Evolutionary conservation across 2,329 filamentous ascomycete species (phyloP).

Genomic region (Fusarium marasasianum): DNA sequence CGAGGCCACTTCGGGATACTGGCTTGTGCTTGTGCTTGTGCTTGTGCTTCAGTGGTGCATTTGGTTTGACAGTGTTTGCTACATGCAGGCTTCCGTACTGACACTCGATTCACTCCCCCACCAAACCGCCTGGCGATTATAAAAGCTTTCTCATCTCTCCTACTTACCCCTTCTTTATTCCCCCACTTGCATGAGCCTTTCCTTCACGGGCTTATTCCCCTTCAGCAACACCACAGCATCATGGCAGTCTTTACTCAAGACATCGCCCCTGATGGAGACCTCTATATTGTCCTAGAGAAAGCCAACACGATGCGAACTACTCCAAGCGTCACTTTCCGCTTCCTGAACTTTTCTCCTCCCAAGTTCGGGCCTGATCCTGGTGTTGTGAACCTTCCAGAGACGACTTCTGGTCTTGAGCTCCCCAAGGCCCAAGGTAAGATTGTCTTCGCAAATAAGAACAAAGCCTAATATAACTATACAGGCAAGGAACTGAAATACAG

Average conservation of each 20-base stretch:
- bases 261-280: background rate
- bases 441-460: too few species aligned
- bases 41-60: background rate
- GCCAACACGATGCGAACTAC: fast-evolving
- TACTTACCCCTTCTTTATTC: too few species aligned
- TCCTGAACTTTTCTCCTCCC: background rate
- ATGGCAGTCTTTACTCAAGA: background rate
- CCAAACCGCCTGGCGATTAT: too few species aligned
- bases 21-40: background rate
- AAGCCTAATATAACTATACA: background rate
- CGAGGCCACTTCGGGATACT: background rate
- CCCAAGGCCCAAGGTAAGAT: background rate
- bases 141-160: too few species aligned
- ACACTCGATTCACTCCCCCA: too few species aligned
- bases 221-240: background rate
- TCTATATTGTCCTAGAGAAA: background rate
- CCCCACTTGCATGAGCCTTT: background rate
- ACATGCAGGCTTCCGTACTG: too few species aligned
- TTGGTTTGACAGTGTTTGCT: background rate
- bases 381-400: background rate
- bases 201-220: too few species aligned
- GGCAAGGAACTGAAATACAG: background rate
- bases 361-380: background rate
- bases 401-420: background rate
- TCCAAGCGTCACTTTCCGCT: background rate